phyloP scores from a whole-genome alignment of 2,329 filamentous ascomycete genomes.

The Nigrospora sphaerica region DNA sequence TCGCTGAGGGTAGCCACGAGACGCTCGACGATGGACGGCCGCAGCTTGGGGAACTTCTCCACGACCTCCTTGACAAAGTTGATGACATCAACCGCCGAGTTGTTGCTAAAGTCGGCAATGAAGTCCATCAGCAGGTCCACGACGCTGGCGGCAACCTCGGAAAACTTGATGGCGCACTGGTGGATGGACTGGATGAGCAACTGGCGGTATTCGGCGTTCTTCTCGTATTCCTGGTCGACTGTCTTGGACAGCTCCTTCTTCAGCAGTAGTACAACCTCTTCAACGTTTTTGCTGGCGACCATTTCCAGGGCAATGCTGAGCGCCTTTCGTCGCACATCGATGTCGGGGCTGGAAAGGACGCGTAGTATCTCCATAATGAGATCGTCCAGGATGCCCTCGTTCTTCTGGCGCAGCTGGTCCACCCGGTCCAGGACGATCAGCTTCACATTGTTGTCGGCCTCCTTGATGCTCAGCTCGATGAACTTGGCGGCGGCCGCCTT shows the following conservation, averaged over 20 bases:
- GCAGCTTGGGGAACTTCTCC: slow-evolving; percentile 90
- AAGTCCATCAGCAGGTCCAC: slow-evolving; percentile 98
- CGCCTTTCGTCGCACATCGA: slow-evolving; percentile 91
- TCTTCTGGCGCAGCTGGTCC: slow-evolving; percentile 76
- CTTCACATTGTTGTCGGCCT: slow-evolving; percentile 98
- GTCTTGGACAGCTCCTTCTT: slow-evolving; percentile 99
- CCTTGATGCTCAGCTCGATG: slow-evolving; percentile 94
- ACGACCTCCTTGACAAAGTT: slow-evolving; percentile 99
- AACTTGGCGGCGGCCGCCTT: slow-evolving; percentile 95
- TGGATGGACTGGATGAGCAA: slow-evolving; percentile 96
- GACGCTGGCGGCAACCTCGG: slow-evolving; percentile 92
- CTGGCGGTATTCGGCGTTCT: slow-evolving; percentile 92
- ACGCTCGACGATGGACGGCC: slow-evolving; percentile 79
- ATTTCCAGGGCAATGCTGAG: slow-evolving; percentile 88
- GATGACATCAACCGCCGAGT: slow-evolving; percentile 94
- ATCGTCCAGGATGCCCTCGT: slow-evolving; percentile 87
- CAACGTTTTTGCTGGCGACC: slow-evolving; percentile 98
- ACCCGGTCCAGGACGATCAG: slow-evolving; percentile 95
- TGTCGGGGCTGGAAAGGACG: slow-evolving; percentile 88
- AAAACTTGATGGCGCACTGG: slow-evolving; percentile 98
- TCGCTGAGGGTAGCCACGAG: slow-evolving; percentile 87
- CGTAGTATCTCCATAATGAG: slow-evolving; percentile 95
- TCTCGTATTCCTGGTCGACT: slow-evolving; percentile 97
- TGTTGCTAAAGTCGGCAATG: slow-evolving; percentile 96
- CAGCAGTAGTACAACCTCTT: slow-evolving; percentile 89